Evolutionary conservation across 495 filamentous ascomycete species (phyloP), one percentile per base, ranked within the genome.

Genomic region (Penicillium lagena): DNA sequence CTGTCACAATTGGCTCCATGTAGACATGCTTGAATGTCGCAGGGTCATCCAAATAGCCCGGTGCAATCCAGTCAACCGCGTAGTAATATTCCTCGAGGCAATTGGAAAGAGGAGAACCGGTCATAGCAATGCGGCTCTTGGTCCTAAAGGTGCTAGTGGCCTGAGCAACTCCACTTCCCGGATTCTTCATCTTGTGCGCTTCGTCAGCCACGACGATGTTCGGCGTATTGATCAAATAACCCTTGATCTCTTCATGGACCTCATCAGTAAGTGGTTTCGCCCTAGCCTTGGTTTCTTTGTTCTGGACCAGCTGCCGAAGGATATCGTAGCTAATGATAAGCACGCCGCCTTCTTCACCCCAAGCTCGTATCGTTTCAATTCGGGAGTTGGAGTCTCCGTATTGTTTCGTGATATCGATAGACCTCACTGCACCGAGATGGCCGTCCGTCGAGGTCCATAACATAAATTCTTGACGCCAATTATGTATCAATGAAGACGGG

Each of bases 1-100:
- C 91, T 29, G 72, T 63, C 17, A 78, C 60, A 46, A 97, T 96
- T 1, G 88, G 87, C 11, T 80, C 75, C 4, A 79, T 70, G 51
- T 85, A 97, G 22, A 80, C 72, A 0, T 69, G 58, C 33, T 67
- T 70, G 59, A 97, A 97, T 54, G 89, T 80, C 1, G 45, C 45
- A 3, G 65, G 52, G 7, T 75, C 71, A 12, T 86, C 89, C 5
- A 96, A 71, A 51, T 86, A 95, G 27, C 76, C 77, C 2, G 88
- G 85, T 4, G 87, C 79, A 30, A 93, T 81, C 90, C 90, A 97
- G 42, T 91, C 80, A 39, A 97, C 83, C 79, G 95, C 85, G 7
- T 82, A 60, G 53, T 82, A 88, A 54, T 95, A 95, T 48, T 97
- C 90, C 34, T 71, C 60, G 2, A 96, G 75, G 31, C 86, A 85